Conservation (phyloP, 768 basidiomycete species). For the Hortiboletus flavorubellus region DNA sequence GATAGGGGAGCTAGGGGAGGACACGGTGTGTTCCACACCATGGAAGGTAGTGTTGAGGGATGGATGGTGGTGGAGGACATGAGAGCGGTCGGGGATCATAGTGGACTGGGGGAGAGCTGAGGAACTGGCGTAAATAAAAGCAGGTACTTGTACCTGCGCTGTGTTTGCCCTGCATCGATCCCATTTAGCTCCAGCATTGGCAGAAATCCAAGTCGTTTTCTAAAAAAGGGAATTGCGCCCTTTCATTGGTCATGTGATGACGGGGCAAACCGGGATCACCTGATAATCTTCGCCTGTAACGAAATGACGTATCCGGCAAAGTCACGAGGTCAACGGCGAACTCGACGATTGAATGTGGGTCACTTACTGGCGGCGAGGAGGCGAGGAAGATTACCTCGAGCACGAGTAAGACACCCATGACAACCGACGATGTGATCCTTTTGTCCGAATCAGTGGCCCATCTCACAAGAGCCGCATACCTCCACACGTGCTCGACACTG, state of each 20-base stretch:
- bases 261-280: slow-evolving; percentile 13
- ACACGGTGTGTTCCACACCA: slow-evolving; percentile 60
- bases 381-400: background rate
- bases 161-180: slow-evolving; percentile 24
- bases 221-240: slow-evolving; percentile 20
- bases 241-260: slow-evolving; percentile 25
- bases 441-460: slow-evolving; percentile 1
- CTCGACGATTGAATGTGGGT: slow-evolving; percentile 3
- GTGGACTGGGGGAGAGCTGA: slow-evolving; percentile 3
- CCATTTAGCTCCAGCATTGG: slow-evolving; percentile 6
- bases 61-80: slow-evolving; percentile 44
- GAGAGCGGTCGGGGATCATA: slow-evolving; percentile 30
- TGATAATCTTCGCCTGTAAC: background rate
- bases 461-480: slow-evolving; percentile 10
- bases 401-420: background rate
- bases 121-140: background rate
- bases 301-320: slow-evolving; percentile 9
- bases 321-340: slow-evolving; percentile 9
- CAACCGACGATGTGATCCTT: background rate
- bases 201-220: slow-evolving; percentile 23
- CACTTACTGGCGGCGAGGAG: background rate
- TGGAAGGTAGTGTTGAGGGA: slow-evolving; percentile 61
- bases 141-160: slow-evolving; percentile 14
- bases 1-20: slow-evolving; percentile 51
- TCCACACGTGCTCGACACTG: slow-evolving; percentile 4